Evolutionary conservation across 805 yeast genomes (phyloP), one percentile per base, ranked within the genome.

Genomic region (Yamadazyma paraphyllophila): DNA sequence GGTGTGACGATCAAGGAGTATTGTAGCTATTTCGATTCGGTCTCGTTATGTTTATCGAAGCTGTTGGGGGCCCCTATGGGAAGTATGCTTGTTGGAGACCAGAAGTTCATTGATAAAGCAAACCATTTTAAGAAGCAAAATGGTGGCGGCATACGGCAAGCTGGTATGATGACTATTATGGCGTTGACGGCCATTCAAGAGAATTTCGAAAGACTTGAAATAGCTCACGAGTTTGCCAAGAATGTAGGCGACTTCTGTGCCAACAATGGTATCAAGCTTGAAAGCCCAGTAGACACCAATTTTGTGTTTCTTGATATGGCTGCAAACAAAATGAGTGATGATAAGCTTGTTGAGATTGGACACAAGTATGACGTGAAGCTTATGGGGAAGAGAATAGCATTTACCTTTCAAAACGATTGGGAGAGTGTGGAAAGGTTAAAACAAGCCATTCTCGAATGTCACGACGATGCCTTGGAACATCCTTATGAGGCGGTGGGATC

Each of bases 331-430:
- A 58, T 70, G 60, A 58, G 61, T 51, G 57, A 56, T 3, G 54
- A 54, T 8, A 53, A 53, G 27, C 58, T 69, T 14, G 47, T 44
- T 15, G 47, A 52, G 35, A 53, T 48, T 41, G 90, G 84, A 49
- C 62, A 69, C 40, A 79, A 85, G 56, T 71, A 83, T 58, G 77
- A 80, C 39, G 74, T 91, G 47, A 82, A 77, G 56, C 66, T 85
- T 37, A 77, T 79, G 80, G 92, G 91, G 40, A 59, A 53, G n/a
- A 57, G 66, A 54, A 47, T 71, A 2, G 67, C 74, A 4, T 59
- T 67, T 48, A 74, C 69, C 51, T 67, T 56, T 50, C 75, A 70
- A 51, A 56, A 59, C 10, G 55, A 65, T 2, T 58, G 55, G 8
- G 63, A 64, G 39, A 61, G 69, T 37, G 51, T 67, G 14, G 65